These are phyloP conservation scores for Phenoliferia sp. DNA, from an alignment of 1,284 basidiomycete genomes.

Conservation along the genomic window DNA sequence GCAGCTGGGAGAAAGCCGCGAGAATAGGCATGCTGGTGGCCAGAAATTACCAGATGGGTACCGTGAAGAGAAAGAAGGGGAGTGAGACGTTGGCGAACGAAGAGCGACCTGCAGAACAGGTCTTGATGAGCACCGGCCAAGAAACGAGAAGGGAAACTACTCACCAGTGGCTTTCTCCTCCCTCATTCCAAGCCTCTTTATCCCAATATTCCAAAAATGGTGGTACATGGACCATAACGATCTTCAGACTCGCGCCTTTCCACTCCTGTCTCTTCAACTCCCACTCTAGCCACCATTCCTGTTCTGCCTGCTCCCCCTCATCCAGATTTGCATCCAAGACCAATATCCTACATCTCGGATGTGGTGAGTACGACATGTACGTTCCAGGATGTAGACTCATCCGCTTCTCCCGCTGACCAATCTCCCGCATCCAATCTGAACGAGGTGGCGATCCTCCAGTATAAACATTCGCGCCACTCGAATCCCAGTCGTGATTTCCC, in stretches of 20 bases:
- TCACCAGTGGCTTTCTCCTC: conserved; percentile 30
- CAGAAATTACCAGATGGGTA: conserved; percentile 30
- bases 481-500: conserved; percentile 36
- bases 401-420: neutral
- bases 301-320: conserved; percentile 25
- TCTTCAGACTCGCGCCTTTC: conserved; percentile 28
- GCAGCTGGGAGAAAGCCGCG: conserved; percentile 30
- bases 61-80: conserved; percentile 22
- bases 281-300: conserved; percentile 35
- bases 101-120: conserved; percentile 23
- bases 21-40: conserved; percentile 35
- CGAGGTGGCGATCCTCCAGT: conserved; percentile 25
- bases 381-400: conserved; percentile 13
- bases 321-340: conserved; percentile 35
- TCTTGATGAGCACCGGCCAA: neutral
- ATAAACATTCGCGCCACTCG: conserved; percentile 29
- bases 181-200: conserved; percentile 27
- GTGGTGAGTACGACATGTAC: conserved; percentile 31
- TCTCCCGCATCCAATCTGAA: neutral
- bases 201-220: conserved; percentile 37
- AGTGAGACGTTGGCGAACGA: conserved; percentile 27
- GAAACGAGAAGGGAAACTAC: neutral
- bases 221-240: conserved; percentile 34
- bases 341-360: conserved; percentile 28
- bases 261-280: conserved; percentile 29